Percentiles rank a stretch among this genome's conserved stretches.
Evolutionary conservation across 805 yeast species (phyloP).

Genomic region (Hanseniaspora guilliermondii): DNA sequence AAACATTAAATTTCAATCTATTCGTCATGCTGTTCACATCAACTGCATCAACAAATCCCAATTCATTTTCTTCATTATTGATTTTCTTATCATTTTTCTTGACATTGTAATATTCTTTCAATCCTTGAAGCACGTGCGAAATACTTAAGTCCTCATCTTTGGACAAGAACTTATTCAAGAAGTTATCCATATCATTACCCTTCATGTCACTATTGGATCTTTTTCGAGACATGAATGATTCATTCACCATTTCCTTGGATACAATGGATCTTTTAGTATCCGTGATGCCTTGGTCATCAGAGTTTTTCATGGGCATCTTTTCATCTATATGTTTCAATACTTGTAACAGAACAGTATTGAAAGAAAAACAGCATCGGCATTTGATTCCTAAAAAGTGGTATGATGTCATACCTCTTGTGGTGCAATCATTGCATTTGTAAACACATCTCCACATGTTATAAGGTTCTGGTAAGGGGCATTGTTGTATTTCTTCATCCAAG

Average conservation of each 20-base stretch:
- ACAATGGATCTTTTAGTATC: slow-evolving; percentile 5
- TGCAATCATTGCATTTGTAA: slow-evolving; percentile 75
- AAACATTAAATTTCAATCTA: not conserved
- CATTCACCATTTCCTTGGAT: slow-evolving; percentile 10
- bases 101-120: slow-evolving; percentile 4
- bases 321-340: slow-evolving; percentile 47
- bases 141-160: slow-evolving; percentile 13
- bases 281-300: not conserved
- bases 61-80: not conserved
- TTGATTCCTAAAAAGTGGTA: slow-evolving; percentile 80
- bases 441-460: slow-evolving; percentile 63
- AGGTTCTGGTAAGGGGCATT: slow-evolving; percentile 71
- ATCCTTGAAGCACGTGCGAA: slow-evolving; percentile 7
- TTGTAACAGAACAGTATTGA: slow-evolving; percentile 67
- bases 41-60: not conserved
- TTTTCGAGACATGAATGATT: slow-evolving; percentile 1
- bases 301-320: slow-evolving; percentile 21
- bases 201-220: not conserved
- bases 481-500: slow-evolving; percentile 66
- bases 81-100: not conserved
- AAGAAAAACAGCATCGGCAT: slow-evolving; percentile 77
- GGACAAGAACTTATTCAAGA: slow-evolving; percentile 9
- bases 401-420: slow-evolving; percentile 58
- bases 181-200: slow-evolving; percentile 6
- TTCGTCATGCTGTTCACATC: not conserved